Percentiles rank a stretch among this genome's conserved stretches.
Evolutionary conservation across 2,329 filamentous ascomycete genomes (phyloP).

Genomic region (Fusarium pseudonygamai): DNA sequence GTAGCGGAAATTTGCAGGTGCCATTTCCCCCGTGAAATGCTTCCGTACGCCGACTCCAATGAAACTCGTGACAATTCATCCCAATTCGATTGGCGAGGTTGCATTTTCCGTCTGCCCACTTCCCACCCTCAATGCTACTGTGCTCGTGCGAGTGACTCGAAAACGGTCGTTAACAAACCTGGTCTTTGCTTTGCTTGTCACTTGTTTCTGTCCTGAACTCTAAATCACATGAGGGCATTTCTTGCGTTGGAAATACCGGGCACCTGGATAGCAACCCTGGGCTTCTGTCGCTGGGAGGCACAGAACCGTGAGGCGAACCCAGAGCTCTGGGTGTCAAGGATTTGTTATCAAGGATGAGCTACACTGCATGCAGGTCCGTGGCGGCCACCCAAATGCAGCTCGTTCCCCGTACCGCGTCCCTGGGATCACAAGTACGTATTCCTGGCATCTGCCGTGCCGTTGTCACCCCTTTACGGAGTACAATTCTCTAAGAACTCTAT

Average conservation of each 20-base stretch:
- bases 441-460: background rate
- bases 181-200: background rate
- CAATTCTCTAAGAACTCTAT: background rate
- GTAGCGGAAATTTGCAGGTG: background rate
- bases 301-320: background rate
- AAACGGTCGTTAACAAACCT: background rate
- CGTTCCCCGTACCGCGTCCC: background rate
- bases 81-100: background rate
- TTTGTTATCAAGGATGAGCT: background rate
- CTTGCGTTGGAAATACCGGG: background rate
- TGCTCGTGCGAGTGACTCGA: background rate
- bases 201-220: background rate
- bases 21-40: background rate
- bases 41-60: background rate
- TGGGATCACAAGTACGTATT: background rate
- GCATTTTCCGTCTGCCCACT: background rate
- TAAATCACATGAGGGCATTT: background rate
- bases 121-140: background rate
- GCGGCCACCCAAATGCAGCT: background rate
- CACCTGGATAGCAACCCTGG: background rate
- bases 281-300: background rate
- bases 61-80: background rate
- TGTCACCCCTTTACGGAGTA: background rate
- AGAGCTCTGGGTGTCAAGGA: background rate
- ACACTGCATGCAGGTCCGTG: background rate